Conservation (phyloP, 805 yeast species). For the Ascoidea rubescens region DNA sequence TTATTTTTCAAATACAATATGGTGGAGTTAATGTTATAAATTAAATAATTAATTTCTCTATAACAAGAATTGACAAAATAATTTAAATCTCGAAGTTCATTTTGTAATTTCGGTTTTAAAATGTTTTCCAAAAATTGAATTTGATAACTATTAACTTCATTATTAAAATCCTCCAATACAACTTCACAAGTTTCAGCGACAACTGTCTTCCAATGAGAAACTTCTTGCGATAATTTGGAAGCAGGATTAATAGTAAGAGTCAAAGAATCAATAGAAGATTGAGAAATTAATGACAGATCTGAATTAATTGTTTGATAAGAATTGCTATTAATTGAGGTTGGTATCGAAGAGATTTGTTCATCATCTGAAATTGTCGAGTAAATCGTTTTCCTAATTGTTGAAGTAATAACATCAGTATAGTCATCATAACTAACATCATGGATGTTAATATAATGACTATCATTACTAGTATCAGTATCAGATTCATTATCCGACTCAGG, state of each 20-base stretch:
- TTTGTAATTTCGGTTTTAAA: conserved; percentile 3
- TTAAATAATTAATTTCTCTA: conserved; percentile 17
- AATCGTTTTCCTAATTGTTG: neutral
- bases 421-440: no score
- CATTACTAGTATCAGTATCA: neutral
- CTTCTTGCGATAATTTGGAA: neutral
- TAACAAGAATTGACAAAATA: conserved; percentile 12
- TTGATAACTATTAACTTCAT: conserved; percentile 4
- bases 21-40: conserved; percentile 25
- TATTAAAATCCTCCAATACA: conserved; percentile 6
- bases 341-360: no score
- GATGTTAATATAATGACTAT: no score
- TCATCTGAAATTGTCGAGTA: neutral
- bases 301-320: neutral
- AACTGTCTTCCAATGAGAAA: conserved; percentile 5
- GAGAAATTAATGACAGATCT: neutral
- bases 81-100: conserved; percentile 4
- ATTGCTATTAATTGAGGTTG: neutral
- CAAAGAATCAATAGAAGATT: neutral
- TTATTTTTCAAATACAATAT: conserved; percentile 9
- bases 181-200: conserved; percentile 5
- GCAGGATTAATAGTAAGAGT: neutral
- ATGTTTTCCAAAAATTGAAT: conserved; percentile 4
- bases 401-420: neutral
- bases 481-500: no score